phyloP scores from a whole-genome alignment of 2,329 filamentous ascomycete genomes.

The Fusarium caatingaense region DNA sequence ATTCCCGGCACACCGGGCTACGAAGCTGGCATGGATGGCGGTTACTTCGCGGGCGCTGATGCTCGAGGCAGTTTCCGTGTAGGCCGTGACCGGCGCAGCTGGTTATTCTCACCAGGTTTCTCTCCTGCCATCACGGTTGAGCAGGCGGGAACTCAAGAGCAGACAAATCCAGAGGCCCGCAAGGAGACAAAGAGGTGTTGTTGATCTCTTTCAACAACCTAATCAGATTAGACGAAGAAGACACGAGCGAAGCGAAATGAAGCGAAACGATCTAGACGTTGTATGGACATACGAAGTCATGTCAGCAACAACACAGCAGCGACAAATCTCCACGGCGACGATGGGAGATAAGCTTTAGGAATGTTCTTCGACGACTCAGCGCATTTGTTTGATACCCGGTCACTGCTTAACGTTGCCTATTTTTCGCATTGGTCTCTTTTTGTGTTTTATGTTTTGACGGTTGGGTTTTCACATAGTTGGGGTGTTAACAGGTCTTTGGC shows the following conservation, averaged over 20 bases:
- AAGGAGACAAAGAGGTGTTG: constrained; percentile 49
- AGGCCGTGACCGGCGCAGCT: constrained; percentile 67
- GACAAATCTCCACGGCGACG: constrained; percentile 20
- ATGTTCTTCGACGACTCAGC: constrained; percentile 34
- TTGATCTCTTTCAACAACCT: constrained; percentile 24
- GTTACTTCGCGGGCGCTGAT: constrained; percentile 65
- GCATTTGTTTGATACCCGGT: constrained; percentile 46
- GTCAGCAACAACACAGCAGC: constrained; percentile 8
- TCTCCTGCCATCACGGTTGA: constrained; percentile 64
- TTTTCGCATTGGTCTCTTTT: constrained; percentile 20
- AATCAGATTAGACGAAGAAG: not conserved
- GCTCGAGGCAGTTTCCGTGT: constrained; percentile 65
- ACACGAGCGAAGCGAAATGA: constrained; percentile 8
- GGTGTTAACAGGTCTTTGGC: constrained; percentile 25
- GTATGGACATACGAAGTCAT: constrained; percentile 7
- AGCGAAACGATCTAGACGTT: constrained; percentile 23
- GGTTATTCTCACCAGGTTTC: constrained; percentile 68
- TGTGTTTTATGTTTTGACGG: constrained; percentile 30
- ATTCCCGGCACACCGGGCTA: constrained; percentile 62
- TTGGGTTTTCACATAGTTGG: constrained; percentile 31
- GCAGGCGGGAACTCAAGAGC: constrained; percentile 51
- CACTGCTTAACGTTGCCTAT: constrained; percentile 5
- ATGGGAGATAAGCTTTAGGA: constrained; percentile 28
- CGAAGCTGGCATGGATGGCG: constrained; percentile 57
- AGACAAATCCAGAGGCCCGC: constrained; percentile 39